Base-by-base conservation (phyloP, 108 stramenopile genomes). In the Seminavis robusta region DNA sequence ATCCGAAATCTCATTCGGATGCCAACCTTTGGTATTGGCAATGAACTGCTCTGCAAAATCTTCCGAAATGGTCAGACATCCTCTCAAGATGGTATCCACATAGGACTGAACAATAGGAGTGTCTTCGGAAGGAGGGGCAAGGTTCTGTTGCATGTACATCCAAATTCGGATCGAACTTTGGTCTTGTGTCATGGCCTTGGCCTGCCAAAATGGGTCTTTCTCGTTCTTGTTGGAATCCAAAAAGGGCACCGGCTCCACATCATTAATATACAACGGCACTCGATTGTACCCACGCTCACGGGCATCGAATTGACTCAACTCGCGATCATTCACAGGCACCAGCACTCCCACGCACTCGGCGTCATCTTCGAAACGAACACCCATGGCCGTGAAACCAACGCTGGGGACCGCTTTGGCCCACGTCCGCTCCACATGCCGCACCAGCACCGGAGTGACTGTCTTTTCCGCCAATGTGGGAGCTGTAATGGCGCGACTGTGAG, bases 81-180 rank as follows among this genome's bases (percentile, higher is more conserved):
- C 86, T 47, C 82, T 49, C 49, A 84, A 45, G 17, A 80, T 80
- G 19, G 80, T 76, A 61, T 88, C 86, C 11, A 88, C 75, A 46
- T 88, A 88, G 16, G 71, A 72, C 56, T 88, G 86, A 8, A 65
- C 56, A 34, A 88, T 81, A 1, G 86, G 86, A 58, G 68, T 71
- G 25, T 56, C 27, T 16, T 44, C 37, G 8, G 79, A 57, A 3
- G 79, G 63, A 23, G 59, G 53, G 2, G 34, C 10, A 8, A 37
- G 43, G 21, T 33, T 31, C 51, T 66, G 59, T 48, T 65, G 82
- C 26, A 81, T 60, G 31, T 88, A 88, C 10, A 84, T 77, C 86
- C 86, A 88, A 7, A 87, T 61, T 17, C 50, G 17, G 20, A 71
- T 41, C 16, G 16, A 33, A 27, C 5, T 56, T 21, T 15, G 21